phyloP scores from a whole-genome alignment of 305 asterid species.

The Fraxinus xanthoxyloides region DNA sequence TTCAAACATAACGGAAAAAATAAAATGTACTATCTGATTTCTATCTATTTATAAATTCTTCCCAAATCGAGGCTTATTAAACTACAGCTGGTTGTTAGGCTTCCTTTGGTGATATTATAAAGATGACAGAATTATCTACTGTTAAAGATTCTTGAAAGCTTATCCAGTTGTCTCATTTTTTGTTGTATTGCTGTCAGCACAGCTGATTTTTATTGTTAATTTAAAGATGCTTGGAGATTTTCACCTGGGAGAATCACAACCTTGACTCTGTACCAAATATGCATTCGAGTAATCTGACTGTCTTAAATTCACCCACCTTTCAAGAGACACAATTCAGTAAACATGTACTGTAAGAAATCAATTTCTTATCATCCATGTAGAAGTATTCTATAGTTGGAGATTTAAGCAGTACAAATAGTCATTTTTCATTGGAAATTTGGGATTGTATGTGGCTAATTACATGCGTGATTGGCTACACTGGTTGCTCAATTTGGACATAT shows the following conservation, averaged over 20 bases:
- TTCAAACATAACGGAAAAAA: neutral
- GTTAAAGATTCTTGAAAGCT: neutral
- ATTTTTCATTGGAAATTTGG: neutral
- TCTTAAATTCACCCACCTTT: constrained; percentile 3
- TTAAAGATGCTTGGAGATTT: neutral
- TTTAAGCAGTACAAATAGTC: neutral
- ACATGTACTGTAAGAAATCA: neutral
- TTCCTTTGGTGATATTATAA: neutral
- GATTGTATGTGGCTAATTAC: neutral
- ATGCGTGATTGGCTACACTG: neutral
- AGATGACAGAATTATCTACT: neutral
- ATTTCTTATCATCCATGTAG: neutral
- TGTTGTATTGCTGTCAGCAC: neutral
- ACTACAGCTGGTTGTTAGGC: neutral
- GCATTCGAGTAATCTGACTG: neutral
- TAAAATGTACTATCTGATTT: neutral
- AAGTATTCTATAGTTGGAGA: neutral
- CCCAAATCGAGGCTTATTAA: neutral
- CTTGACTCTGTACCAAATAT: neutral
- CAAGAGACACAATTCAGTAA: neutral
- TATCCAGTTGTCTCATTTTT: neutral
- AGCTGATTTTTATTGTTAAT: neutral
- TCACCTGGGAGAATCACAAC: neutral
- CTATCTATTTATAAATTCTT: neutral
- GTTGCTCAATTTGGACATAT: neutral